Percentiles rank a stretch among this genome's conserved stretches.
Conservation (phyloP, 2,329 filamentous ascomycete species). For the Pyricularia pennisetigena region DNA sequence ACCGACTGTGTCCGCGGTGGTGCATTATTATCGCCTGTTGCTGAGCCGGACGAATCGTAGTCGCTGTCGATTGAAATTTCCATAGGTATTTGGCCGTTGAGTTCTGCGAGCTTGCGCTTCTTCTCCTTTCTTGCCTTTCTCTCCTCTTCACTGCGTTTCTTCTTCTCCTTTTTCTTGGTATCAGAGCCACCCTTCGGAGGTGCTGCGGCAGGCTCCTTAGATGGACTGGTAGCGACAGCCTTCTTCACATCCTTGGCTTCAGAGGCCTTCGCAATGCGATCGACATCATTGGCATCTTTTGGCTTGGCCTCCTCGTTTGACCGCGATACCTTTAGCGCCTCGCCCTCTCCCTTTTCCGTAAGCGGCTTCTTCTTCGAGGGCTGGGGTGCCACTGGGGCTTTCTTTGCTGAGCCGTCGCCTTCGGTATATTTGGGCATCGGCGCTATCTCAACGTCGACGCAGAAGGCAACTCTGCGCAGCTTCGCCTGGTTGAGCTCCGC, state of each 20-base stretch:
- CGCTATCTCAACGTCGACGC: constrained; percentile 94
- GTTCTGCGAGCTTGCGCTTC: constrained; percentile 73
- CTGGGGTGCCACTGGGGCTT: constrained; percentile 33
- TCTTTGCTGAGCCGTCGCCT: constrained; percentile 33
- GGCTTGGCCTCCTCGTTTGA: constrained; percentile 45
- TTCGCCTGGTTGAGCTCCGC: constrained; percentile 72
- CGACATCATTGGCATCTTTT: constrained; percentile 19
- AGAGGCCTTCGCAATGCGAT: constrained; percentile 12
- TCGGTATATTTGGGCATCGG: constrained; percentile 73
- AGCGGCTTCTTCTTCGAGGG: constrained; percentile 50
- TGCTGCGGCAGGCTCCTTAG: constrained; percentile 4
- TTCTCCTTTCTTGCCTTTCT: constrained; percentile 87
- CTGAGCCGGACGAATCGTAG: constrained; percentile 37
- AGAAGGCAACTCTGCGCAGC: constrained; percentile 82
- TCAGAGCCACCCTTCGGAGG: constrained; percentile 15
- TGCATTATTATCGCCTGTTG: constrained; percentile 11
- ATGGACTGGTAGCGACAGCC: not conserved
- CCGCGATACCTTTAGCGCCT: constrained; percentile 60
- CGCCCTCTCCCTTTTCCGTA: constrained; percentile 65
- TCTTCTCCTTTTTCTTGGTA: constrained; percentile 84
- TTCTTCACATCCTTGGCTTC: constrained; percentile 11
- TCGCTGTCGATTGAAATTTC: constrained; percentile 63
- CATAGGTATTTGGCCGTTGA: constrained; percentile 77
- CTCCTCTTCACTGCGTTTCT: constrained; percentile 89
- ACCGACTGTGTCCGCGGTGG: constrained; percentile 46